Percentiles rank a stretch among this genome's conserved stretches.
phyloP scores from a whole-genome alignment of 352 stramenopile genomes.

The Phytophthora litchii region DNA sequence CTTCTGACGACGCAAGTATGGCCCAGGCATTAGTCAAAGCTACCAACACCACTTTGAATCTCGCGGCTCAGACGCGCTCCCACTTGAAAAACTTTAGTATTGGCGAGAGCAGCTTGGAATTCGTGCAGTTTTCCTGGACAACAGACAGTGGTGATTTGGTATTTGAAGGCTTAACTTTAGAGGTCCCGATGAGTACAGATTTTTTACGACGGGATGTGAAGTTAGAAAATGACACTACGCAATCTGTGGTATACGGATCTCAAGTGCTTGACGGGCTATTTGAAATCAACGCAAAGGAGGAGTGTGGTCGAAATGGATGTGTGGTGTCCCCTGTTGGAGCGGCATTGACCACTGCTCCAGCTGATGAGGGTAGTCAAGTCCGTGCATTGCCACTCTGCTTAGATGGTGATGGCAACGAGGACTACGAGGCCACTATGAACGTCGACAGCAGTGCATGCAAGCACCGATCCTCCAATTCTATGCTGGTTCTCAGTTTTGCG shows the following conservation, averaged over 20 bases:
- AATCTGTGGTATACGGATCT: conserved; percentile 39
- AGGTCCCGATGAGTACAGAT: conserved; percentile 40
- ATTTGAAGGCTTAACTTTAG: conserved; percentile 53
- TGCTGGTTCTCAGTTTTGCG: conserved; percentile 64
- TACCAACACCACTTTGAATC: conserved; percentile 31
- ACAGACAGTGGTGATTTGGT: conserved; percentile 32
- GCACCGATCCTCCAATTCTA: conserved; percentile 34
- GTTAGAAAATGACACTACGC: conserved; percentile 40
- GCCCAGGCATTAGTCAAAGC: conserved; percentile 30
- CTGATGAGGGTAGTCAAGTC: conserved; percentile 54
- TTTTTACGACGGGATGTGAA: conserved; percentile 45
- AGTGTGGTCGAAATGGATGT: conserved; percentile 53
- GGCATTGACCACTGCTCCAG: conserved; percentile 32
- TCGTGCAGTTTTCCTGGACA: conserved; percentile 36
- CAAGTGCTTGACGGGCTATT: conserved; percentile 33
- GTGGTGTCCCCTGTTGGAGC: conserved; percentile 47
- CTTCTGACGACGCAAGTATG: conserved; percentile 25
- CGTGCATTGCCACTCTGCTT: conserved; percentile 51
- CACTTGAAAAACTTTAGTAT: conserved; percentile 44
- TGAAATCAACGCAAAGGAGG: conserved; percentile 66
- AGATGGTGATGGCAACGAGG: conserved; percentile 34
- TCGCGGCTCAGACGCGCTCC: conserved; percentile 23
- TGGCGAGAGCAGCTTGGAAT: conserved; percentile 37
- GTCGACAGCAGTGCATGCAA: conserved; percentile 28
- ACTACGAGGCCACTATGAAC: conserved; percentile 41